phyloP scores from a whole-genome alignment of 1,139 yeast genomes.

The Nakaseomyces sp. region DNA sequence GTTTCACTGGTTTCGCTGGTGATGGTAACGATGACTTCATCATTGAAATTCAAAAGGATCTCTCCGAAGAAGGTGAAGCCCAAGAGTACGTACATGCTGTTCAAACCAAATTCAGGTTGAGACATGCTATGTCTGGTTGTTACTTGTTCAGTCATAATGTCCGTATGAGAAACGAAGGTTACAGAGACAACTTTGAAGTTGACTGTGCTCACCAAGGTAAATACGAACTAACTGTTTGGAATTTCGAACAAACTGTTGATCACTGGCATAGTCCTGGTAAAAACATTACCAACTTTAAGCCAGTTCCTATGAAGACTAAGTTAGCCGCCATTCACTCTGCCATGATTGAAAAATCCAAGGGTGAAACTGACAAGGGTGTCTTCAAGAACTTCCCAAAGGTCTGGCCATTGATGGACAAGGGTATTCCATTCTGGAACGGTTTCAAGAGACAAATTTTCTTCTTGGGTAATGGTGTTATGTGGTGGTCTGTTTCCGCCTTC shows the following conservation, averaged over 20 bases:
- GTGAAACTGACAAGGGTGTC: constrained; percentile 55
- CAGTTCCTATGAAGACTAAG: constrained; percentile 58
- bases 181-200: constrained; percentile 85
- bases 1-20: constrained; percentile 82
- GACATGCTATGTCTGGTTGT: constrained; percentile 86
- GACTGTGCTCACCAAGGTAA: constrained; percentile 82
- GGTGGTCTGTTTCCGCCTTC: constrained; percentile 75
- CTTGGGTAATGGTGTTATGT: constrained; percentile 79
- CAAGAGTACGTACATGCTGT: constrained; percentile 63
- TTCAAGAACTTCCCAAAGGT: constrained; percentile 83
- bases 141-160: constrained; percentile 78
- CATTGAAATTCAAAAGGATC: constrained; percentile 67
- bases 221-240: constrained; percentile 72
- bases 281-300: constrained; percentile 49
- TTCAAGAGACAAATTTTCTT: constrained; percentile 74
- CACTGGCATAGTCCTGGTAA: constrained; percentile 38
- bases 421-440: constrained; percentile 89
- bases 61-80: constrained; percentile 50
- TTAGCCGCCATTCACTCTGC: constrained; percentile 67
- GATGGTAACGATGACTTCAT: constrained; percentile 94
- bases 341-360: constrained; percentile 58
- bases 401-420: constrained; percentile 86
- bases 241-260: constrained; percentile 69
- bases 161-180: constrained; percentile 92
- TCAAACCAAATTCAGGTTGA: constrained; percentile 75